phyloP scores from a whole-genome alignment of 257 asterid genomes.

The Solanum chaucha region DNA sequence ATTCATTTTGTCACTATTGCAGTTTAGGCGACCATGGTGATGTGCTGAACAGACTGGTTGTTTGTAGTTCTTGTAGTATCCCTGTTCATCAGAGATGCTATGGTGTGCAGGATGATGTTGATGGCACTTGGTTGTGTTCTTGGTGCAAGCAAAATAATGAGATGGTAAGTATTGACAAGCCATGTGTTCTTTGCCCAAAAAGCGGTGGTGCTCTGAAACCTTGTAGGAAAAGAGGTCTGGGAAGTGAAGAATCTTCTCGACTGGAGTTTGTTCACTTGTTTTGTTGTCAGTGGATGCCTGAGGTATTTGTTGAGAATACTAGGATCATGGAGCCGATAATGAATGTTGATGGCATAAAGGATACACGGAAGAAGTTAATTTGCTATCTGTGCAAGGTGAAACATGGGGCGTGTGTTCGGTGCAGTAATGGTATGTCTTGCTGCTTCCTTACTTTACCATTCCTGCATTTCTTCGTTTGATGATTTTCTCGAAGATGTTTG shows the following conservation, averaged over 20 bases:
- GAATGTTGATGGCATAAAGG: conserved; percentile 62
- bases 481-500: conserved; percentile 13
- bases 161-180: conserved; percentile 27
- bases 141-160: conserved; percentile 66
- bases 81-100: conserved; percentile 91
- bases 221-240: conserved; percentile 29
- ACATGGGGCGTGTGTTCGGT: conserved; percentile 87
- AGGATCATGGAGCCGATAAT: conserved; percentile 80
- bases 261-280: conserved; percentile 74
- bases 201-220: conserved; percentile 91
- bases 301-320: conserved; percentile 73
- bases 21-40: conserved; percentile 54
- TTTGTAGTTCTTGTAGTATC: conserved; percentile 67
- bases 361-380: conserved; percentile 58
- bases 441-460: conserved; percentile 31
- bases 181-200: conserved; percentile 82
- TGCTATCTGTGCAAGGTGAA: conserved; percentile 93
- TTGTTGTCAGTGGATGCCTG: conserved; percentile 96
- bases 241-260: conserved; percentile 22
- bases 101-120: conserved; percentile 82
- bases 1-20: conserved; percentile 81
- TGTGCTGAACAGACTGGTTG: conserved; percentile 57
- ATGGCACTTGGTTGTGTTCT: conserved; percentile 71
- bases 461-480: conserved; percentile 31
- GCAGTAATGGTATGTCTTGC: conserved; percentile 93